These are phyloP conservation scores for Bromus sterilis DNA, from an alignment of 176 grass and related monocot genomes.

Conservation along the genomic window DNA sequence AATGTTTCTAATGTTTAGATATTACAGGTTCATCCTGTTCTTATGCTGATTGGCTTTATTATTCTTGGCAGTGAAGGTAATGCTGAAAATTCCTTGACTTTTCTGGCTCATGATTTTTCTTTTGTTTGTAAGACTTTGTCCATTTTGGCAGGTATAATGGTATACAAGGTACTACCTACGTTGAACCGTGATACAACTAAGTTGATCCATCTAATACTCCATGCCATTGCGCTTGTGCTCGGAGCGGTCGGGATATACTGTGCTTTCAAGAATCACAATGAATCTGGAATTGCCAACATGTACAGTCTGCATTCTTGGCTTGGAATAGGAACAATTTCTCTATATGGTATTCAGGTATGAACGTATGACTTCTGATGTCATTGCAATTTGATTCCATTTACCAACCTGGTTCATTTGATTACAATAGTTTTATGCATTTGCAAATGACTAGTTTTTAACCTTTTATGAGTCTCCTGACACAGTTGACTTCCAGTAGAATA, in stretches of 20 bases:
- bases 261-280: constrained; percentile 89
- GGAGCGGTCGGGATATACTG: constrained; percentile 72
- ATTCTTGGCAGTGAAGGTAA: constrained; percentile 81
- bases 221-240: constrained; percentile 62
- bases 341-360: constrained; percentile 80
- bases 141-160: constrained; percentile 76
- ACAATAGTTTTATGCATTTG: not conserved
- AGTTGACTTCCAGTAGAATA: not conserved
- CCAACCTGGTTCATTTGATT: not conserved
- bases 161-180: constrained; percentile 51
- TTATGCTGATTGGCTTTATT: constrained; percentile 95
- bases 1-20: not conserved
- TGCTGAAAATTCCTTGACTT: not conserved
- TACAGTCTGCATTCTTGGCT: constrained; percentile 94
- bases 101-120: not conserved
- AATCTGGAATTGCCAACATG: constrained; percentile 77
- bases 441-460: not conserved
- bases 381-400: not conserved
- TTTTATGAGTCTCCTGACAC: not conserved
- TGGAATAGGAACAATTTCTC: constrained; percentile 64
- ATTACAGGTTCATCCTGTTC: constrained; percentile 82
- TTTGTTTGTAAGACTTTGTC: constrained; percentile 5
- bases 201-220: constrained; percentile 61
- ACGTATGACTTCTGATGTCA: constrained; percentile 6
- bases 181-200: constrained; percentile 59